Percentiles rank a stretch among this genome's conserved stretches.
Conservation (phyloP, 345 rosid species). For the Populus simonii region DNA sequence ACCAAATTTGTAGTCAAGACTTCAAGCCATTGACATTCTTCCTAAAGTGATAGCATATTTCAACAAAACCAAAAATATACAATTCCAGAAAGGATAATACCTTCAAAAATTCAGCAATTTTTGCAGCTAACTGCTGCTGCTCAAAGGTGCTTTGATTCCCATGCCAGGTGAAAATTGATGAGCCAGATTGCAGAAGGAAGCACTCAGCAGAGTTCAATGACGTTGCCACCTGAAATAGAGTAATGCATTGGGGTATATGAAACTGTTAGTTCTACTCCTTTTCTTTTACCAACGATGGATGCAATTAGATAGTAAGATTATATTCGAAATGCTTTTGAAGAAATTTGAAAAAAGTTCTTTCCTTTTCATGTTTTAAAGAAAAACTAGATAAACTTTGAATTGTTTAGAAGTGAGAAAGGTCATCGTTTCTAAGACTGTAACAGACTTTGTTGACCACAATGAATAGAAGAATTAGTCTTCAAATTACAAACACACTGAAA, state of each 20-base stretch:
- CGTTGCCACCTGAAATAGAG: conserved; percentile 59
- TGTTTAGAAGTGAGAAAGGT: neutral
- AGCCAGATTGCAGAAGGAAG: conserved; percentile 96
- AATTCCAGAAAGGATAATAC: conserved; percentile 26
- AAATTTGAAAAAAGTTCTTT: neutral
- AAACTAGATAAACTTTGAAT: neutral
- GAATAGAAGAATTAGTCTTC: neutral
- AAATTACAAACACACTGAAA: neutral
- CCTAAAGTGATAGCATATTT: neutral
- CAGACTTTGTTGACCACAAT: neutral
- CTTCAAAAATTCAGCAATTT: conserved; percentile 85
- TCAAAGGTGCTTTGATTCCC: conserved; percentile 92
- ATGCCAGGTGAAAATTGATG: conserved; percentile 83
- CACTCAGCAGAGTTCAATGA: conserved; percentile 82
- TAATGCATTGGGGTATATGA: neutral
- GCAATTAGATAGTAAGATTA: neutral
- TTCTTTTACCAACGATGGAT: neutral
- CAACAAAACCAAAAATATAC: neutral
- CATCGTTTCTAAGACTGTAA: neutral
- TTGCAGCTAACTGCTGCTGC: conserved; percentile 84
- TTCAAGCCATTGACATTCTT: neutral
- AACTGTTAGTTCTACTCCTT: neutral
- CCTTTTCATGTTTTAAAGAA: neutral
- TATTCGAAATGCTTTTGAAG: neutral
- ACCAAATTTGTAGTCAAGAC: neutral